phyloP scores from a whole-genome alignment of 208 protist genomes.

The Herpetomonas samuelpessoai region DNA sequence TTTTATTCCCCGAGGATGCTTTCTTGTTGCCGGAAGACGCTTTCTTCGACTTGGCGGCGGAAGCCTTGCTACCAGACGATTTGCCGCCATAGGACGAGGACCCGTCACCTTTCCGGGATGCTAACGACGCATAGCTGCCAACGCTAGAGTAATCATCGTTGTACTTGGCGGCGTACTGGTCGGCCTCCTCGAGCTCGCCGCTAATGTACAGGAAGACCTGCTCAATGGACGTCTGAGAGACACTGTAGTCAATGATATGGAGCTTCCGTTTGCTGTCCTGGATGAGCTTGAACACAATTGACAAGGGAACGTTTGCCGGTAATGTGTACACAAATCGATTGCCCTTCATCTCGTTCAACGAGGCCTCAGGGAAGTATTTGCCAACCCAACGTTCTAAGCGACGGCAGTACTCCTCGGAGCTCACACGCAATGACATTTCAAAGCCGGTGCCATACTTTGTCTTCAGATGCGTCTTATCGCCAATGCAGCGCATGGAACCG shows the following conservation, averaged over 20 bases:
- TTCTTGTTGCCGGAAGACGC: not conserved
- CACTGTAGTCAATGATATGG: constrained; percentile 41
- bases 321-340: constrained; percentile 30
- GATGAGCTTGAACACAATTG: constrained; percentile 26
- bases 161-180: constrained; percentile 1
- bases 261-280: constrained; percentile 19
- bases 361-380: constrained; percentile 16
- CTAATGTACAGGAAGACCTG: constrained; percentile 46
- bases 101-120: too few relatives aligned
- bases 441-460: constrained; percentile 29
- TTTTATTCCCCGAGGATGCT: not conserved
- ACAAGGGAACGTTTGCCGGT: constrained; percentile 16
- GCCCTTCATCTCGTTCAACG: constrained; percentile 23
- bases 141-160: not conserved
- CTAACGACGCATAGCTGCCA: not conserved
- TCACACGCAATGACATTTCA: constrained; percentile 19
- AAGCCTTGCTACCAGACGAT: not conserved
- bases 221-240: constrained; percentile 48
- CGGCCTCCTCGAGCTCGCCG: constrained; percentile 13
- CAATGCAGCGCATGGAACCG: constrained; percentile 61
- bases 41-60: too few relatives aligned
- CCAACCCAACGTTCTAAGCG: constrained; percentile 15
- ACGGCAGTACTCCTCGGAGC: constrained; percentile 1
- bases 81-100: not conserved
- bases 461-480: constrained; percentile 43